A percentile compares a stretch with the other conserved stretches of the same genome.
Evolutionary conservation across 1,284 basidiomycete species (phyloP).

Genomic region (Ustilago cynodontis): DNA sequence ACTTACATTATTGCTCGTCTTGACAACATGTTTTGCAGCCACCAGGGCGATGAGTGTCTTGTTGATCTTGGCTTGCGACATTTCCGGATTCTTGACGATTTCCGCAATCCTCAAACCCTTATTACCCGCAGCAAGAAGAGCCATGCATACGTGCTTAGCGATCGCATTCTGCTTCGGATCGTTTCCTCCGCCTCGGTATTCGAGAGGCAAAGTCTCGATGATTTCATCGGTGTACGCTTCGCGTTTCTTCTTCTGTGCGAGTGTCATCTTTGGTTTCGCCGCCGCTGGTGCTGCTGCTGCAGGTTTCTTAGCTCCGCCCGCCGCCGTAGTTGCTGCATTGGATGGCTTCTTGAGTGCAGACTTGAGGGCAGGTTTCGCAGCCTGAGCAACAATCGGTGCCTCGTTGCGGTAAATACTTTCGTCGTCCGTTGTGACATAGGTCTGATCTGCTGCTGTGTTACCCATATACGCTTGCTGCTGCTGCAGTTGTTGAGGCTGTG

Average conservation of each 20-base stretch:
- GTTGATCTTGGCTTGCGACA: conserved; percentile 88
- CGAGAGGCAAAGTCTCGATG: conserved; percentile 83
- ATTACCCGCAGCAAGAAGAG: conserved; percentile 57
- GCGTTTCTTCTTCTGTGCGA: conserved; percentile 81
- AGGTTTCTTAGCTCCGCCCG: conserved; percentile 16
- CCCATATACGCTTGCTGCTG: conserved; percentile 19
- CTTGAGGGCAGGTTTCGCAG: conserved; percentile 39
- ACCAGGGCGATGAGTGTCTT: conserved; percentile 92
- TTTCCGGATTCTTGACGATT: conserved; percentile 82
- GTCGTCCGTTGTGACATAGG: conserved; percentile 66
- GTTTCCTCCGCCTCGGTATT: conserved; percentile 80
- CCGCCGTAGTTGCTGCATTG: conserved; percentile 17
- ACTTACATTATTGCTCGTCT: conserved; percentile 73
- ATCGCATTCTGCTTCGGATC: conserved; percentile 74
- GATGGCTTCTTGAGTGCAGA: conserved; percentile 49
- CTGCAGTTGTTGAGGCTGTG: conserved; percentile 3
- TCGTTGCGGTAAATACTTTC: conserved; percentile 46
- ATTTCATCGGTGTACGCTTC: conserved; percentile 72
- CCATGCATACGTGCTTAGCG: conserved; percentile 63
- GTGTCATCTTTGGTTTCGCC: conserved; percentile 77
- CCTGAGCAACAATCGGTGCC: conserved; percentile 22
- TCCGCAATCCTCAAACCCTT: conserved; percentile 74
- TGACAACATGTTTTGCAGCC: conserved; percentile 84
- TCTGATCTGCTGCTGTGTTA: conserved; percentile 56
- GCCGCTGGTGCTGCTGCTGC: conserved; percentile 10